These are phyloP conservation scores for Begonia fuchsioides DNA, from an alignment of 306 rosid species.

Conservation along the genomic window DNA sequence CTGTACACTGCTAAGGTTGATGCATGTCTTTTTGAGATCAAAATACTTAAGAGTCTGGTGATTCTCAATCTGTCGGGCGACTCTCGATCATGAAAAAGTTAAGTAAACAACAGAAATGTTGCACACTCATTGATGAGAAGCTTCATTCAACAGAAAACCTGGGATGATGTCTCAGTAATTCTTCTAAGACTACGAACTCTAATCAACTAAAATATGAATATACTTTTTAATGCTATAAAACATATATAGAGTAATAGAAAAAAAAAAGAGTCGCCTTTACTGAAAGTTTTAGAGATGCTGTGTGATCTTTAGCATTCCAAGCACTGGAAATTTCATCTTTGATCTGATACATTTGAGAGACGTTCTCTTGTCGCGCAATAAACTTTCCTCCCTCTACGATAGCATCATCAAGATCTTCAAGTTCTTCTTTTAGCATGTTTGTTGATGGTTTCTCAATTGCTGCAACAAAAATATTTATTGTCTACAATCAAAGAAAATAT, in stretches of 20 bases:
- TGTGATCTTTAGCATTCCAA: conserved; percentile 74
- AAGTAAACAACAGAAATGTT: too few species aligned
- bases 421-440: conserved; percentile 62
- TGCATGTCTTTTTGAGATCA: too few species aligned
- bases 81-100: too few species aligned
- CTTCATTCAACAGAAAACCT: too few species aligned
- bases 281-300: conserved; percentile 57
- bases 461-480: conserved; percentile 25
- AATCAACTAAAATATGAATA: too few species aligned
- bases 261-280: conserved; percentile 49
- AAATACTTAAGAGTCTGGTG: too few species aligned
- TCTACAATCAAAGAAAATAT: conserved; percentile 2
- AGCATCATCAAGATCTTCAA: conserved; percentile 54
- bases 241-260: not conserved
- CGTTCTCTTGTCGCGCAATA: conserved; percentile 63
- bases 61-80: too few species aligned
- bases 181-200: too few species aligned
- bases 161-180: too few species aligned
- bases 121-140: too few species aligned
- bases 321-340: conserved; percentile 68
- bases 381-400: conserved; percentile 55
- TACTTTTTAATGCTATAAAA: too few species aligned
- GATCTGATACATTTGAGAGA: conserved; percentile 69
- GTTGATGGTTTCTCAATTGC: conserved; percentile 60
- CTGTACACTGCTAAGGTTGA: too few species aligned